These are phyloP conservation scores for Camellia japonica DNA, from an alignment of 148 eudicot species.

Conservation along the genomic window DNA sequence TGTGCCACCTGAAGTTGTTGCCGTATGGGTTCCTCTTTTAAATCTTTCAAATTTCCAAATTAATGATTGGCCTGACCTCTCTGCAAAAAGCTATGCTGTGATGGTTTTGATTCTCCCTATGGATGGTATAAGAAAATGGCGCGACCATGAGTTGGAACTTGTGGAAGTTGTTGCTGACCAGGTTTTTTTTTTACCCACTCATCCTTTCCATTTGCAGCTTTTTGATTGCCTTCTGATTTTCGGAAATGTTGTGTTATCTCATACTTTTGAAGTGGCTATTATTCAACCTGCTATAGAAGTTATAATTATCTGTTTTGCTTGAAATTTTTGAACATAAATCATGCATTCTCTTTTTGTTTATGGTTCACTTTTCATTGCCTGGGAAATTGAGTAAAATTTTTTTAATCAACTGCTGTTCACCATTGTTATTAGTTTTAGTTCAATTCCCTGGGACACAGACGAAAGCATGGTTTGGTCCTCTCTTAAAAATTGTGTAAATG, in stretches of 20 bases:
- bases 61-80: slow-evolving; percentile 69
- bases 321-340: neutral
- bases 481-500: neutral
- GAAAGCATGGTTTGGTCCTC: neutral
- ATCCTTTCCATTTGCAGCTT: neutral
- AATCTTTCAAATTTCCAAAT: slow-evolving; percentile 74
- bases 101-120: slow-evolving; percentile 80
- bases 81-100: slow-evolving; percentile 70
- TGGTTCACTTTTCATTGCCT: slow-evolving; percentile 6
- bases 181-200: slow-evolving; percentile 35
- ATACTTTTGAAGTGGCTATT: neutral
- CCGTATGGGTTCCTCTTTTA: slow-evolving; percentile 80
- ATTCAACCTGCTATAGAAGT: neutral
- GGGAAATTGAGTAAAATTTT: neutral
- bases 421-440: neutral
- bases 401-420: neutral
- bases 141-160: slow-evolving; percentile 81
- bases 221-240: slow-evolving; percentile 3
- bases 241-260: neutral
- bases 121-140: slow-evolving; percentile 71
- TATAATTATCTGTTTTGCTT: neutral
- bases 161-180: slow-evolving; percentile 94
- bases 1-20: slow-evolving; percentile 65
- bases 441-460: neutral
- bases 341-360: neutral